These are phyloP conservation scores for Malus hybrid DNA, from an alignment of 331 rosid species.

Conservation along the genomic window DNA sequence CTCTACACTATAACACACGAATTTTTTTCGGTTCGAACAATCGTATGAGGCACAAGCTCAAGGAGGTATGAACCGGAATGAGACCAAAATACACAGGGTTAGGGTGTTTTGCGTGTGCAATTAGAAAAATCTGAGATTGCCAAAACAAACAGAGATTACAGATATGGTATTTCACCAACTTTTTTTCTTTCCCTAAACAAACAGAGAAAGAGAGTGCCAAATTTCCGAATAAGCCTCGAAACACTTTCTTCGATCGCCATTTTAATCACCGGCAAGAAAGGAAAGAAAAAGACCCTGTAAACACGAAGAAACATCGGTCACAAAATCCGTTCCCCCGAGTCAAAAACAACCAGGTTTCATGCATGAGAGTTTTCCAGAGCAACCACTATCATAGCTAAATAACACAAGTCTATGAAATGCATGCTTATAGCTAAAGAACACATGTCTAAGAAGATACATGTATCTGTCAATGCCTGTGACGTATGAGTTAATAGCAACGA, in stretches of 20 bases:
- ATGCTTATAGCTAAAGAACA: not conserved
- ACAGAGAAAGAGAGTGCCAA: not conserved
- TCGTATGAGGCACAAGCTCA: too few species aligned
- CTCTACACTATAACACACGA: too few species aligned
- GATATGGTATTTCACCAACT: not conserved
- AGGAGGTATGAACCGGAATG: too few species aligned
- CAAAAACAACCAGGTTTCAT: not conserved
- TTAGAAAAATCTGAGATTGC: too few species aligned
- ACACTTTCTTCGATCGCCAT: not conserved
- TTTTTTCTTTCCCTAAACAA: not conserved
- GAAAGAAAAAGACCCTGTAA: not conserved
- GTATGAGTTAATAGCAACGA: not conserved
- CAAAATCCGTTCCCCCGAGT: not conserved
- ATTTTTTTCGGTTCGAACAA: too few species aligned
- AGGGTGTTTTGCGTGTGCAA: too few species aligned
- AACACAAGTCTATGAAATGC: not conserved
- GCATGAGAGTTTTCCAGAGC: not conserved
- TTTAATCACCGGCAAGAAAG: not conserved
- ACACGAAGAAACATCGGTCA: not conserved
- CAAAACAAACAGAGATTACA: not conserved
- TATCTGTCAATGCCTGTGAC: not conserved
- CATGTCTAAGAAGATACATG: not conserved
- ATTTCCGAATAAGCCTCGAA: not conserved
- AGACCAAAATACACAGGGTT: too few species aligned
- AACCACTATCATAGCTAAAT: not conserved